Conservation (phyloP, 1,284 basidiomycete species). For the Cutaneotrichosporon arboriforme region DNA sequence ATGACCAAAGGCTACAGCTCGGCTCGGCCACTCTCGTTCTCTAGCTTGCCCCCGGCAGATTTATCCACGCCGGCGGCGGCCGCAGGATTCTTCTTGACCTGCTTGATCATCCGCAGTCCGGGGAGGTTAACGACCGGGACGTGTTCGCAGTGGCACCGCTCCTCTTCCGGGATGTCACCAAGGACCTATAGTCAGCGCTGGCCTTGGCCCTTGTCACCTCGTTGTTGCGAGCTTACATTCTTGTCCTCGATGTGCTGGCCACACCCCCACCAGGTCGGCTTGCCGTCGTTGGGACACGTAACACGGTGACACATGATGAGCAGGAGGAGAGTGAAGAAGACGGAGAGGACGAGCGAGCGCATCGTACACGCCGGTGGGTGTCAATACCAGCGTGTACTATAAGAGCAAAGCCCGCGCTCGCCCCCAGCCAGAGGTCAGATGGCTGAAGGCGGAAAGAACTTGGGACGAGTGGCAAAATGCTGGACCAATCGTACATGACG, state of each 20-base stretch:
- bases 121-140: constrained; percentile 24
- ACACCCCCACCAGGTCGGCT: constrained; percentile 49
- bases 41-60: too few relatives aligned
- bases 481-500: too few relatives aligned
- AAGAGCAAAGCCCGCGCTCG: too few relatives aligned
- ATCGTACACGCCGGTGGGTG: not conserved
- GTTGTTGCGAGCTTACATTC: too few relatives aligned
- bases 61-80: too few relatives aligned
- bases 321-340: not conserved
- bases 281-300: constrained; percentile 45
- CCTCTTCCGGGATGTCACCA: constrained; percentile 29
- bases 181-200: constrained; percentile 27
- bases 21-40: too few relatives aligned
- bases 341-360: not conserved
- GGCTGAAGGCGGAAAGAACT: too few relatives aligned
- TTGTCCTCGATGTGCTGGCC: constrained; percentile 41
- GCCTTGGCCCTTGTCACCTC: too few relatives aligned
- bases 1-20: too few relatives aligned
- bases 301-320: constrained; percentile 44
- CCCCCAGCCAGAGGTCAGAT: too few relatives aligned
- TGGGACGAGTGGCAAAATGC: too few relatives aligned
- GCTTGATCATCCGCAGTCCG: constrained; percentile 33
- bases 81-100: constrained; percentile 19
- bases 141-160: constrained; percentile 42
- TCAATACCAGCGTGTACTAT: too few relatives aligned